phyloP scores from a whole-genome alignment of 2,329 filamentous ascomycete species.

The Akanthomyces lecanii region DNA sequence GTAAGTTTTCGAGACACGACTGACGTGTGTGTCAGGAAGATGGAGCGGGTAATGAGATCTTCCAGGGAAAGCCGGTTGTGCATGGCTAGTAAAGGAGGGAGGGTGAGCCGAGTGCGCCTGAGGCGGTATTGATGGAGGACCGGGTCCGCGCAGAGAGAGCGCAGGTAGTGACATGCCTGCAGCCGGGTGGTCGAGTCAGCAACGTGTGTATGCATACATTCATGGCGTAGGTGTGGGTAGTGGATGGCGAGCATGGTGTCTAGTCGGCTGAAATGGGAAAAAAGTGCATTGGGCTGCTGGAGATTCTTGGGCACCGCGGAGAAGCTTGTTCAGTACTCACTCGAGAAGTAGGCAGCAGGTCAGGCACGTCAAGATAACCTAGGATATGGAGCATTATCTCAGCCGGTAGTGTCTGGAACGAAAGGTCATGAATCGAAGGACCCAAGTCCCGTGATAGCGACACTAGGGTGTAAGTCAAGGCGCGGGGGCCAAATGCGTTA shows the following conservation, averaged over 20 bases:
- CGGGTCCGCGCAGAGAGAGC: constrained; percentile 59
- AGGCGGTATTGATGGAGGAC: constrained; percentile 61
- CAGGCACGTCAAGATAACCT: constrained; percentile 52
- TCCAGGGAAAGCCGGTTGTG: constrained; percentile 55
- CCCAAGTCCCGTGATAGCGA: constrained; percentile 9
- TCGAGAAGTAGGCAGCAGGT: constrained; percentile 52
- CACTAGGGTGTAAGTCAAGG: constrained; percentile 15
- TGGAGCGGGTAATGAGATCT: constrained; percentile 59
- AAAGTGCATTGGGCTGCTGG: constrained; percentile 6
- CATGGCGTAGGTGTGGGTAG: background rate
- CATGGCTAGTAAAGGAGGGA: constrained; percentile 53
- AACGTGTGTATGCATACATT: constrained; percentile 10
- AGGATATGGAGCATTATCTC: constrained; percentile 55
- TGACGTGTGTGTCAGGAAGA: constrained; percentile 64
- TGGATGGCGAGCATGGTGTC: constrained; percentile 7
- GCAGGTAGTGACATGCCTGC: constrained; percentile 59
- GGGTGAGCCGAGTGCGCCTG: constrained; percentile 48
- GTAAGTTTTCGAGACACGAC: constrained; percentile 60
- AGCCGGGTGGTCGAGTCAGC: constrained; percentile 7
- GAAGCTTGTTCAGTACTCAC: constrained; percentile 37
- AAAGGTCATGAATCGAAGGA: background rate
- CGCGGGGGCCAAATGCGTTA: background rate
- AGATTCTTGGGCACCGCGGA: background rate
- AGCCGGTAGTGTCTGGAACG: constrained; percentile 41
- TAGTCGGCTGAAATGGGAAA: constrained; percentile 1